These are phyloP conservation scores for Colletotrichum tropicicola DNA, from an alignment of 2,329 filamentous ascomycete genomes.

Conservation along the genomic window DNA sequence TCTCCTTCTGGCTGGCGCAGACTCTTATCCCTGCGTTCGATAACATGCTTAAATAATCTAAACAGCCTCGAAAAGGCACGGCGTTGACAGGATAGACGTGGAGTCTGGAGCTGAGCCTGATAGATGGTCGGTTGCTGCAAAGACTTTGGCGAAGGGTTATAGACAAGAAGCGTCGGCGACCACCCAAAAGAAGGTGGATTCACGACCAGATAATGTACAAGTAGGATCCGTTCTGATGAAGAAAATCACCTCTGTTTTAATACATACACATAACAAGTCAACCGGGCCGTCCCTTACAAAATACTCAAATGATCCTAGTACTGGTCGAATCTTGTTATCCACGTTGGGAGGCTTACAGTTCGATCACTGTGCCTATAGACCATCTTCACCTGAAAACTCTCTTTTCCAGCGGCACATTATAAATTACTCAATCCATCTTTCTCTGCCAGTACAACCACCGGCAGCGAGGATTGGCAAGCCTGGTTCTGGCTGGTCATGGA, in stretches of 20 bases:
- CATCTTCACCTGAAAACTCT: no score
- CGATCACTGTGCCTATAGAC: no score
- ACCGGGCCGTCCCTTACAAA: no score
- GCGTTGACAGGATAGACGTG: constrained; percentile 33
- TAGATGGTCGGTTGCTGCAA: constrained; percentile 41
- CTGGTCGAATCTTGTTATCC: no score
- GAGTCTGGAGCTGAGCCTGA: constrained; percentile 37
- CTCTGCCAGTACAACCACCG: no score
- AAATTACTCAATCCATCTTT: no score
- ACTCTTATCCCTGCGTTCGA: constrained; percentile 95
- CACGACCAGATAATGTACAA: constrained; percentile 27
- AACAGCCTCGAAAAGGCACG: constrained; percentile 14
- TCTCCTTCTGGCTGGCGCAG: constrained; percentile 99
- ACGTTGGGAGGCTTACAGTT: no score
- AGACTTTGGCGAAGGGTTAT: constrained; percentile 1
- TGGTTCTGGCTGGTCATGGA: no score
- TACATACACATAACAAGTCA: constrained; percentile 3
- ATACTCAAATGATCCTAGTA: no score
- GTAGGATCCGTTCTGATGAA: constrained; percentile 22
- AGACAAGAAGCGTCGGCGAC: constrained; percentile 12
- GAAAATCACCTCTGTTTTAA: constrained; percentile 26
- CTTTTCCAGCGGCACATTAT: no score
- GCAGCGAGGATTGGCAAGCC: no score
- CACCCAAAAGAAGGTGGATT: constrained; percentile 9
- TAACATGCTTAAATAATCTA: constrained; percentile 48